Evolutionary conservation across 2,329 filamentous ascomycete species (phyloP), one percentile per base, ranked within the genome.

Genomic region (Sporothrix protearum): DNA sequence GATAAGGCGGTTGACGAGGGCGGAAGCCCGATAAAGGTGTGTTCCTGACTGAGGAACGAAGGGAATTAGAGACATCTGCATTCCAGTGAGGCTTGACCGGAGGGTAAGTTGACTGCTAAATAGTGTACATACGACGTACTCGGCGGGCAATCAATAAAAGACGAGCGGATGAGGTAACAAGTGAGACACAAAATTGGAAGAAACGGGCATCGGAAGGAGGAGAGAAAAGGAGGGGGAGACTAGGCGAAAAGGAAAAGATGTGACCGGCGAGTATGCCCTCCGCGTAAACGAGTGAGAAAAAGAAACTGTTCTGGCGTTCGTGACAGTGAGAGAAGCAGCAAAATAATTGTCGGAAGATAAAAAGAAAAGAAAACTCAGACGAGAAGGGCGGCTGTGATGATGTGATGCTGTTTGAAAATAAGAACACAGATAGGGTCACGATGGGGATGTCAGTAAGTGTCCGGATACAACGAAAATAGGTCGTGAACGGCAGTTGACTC

Each of bases 121-220:
- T 30, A 22, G 61, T 42, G 59, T 42, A n/a, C n/a, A n/a, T n/a
- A n/a, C n/a, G n/a, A n/a, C n/a, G n/a, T n/a, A n/a, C n/a, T n/a
- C n/a, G n/a, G n/a, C n/a, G n/a, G 9, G 59, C 57, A 61, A 64
- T 42, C 59, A 64, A 36, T 25, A 42, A 64, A 45, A 64, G 59
- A 64, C 39, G 22, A 66, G 42, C 63, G 64, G 45, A 51, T 49
- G 9, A n/a, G 42, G 66, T 42, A 28, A 42, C 7, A 57, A 39
- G 30, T 42, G 47, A 55, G 64, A 55, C 66, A 68, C 4, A 28
- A 33, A 47, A 66, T 22, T 42, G 59, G 36, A 64, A n/a, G 36
- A 28, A 33, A 66, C 63, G 25, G 63, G 25, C 63, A 49, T 49
- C 25, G 25, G 25, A 49, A 64, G 61, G 61, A 66, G 61, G 39